Percentiles rank a stretch among this genome's conserved stretches.
Conservation (phyloP, 805 yeast genomes). For the Lipomyces yamanashiensis region DNA sequence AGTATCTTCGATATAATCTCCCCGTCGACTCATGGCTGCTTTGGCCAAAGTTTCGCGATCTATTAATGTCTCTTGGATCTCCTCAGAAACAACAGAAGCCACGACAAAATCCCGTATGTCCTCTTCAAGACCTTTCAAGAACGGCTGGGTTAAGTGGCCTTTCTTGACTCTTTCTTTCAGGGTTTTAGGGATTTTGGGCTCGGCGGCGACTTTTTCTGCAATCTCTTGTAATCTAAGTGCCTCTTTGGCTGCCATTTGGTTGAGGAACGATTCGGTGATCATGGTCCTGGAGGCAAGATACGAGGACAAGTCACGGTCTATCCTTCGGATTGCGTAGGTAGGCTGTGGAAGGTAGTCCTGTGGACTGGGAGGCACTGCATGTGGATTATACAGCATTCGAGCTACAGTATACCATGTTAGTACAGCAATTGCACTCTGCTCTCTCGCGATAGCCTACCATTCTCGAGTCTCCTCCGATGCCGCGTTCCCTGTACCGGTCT, state of each 20-base stretch:
- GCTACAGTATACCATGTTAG: constrained; percentile 8
- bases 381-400: constrained; percentile 36
- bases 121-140: constrained; percentile 26
- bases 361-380: constrained; percentile 33
- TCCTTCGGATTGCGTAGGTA: constrained; percentile 29
- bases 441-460: constrained; percentile 9
- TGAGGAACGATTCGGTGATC: constrained; percentile 22
- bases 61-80: background rate
- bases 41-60: constrained; percentile 10
- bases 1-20: background rate
- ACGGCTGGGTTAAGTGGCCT: constrained; percentile 35
- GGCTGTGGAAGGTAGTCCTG: constrained; percentile 31
- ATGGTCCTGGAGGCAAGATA: constrained; percentile 16
- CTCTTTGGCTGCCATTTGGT: background rate
- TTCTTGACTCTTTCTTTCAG: constrained; percentile 32
- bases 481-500: constrained; percentile 30
- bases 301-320: constrained; percentile 22
- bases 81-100: background rate
- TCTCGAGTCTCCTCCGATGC: constrained; percentile 32
- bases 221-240: background rate
- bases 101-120: constrained; percentile 27
- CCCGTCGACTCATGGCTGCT: constrained; percentile 15
- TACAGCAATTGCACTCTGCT: background rate
- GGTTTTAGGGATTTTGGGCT: constrained; percentile 17
- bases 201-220: constrained; percentile 2